Base-by-base conservation (phyloP, 2,329 filamentous ascomycete species). In the Ceratocystis diversiconidia region DNA sequence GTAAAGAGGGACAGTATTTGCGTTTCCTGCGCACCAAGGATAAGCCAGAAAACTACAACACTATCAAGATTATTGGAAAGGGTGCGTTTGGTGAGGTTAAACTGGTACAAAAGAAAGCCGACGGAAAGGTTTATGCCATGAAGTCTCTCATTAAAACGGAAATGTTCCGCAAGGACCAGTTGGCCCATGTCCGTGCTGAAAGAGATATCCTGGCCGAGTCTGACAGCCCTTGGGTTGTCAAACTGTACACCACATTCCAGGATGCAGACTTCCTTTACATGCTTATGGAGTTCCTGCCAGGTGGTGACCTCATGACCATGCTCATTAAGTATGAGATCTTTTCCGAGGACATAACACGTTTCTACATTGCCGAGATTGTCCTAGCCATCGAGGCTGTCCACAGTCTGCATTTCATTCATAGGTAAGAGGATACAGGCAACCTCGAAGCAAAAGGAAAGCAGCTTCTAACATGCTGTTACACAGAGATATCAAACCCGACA, bases 271-370 rank as follows among this genome's bases (percentile, higher is more conserved):
- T 96, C 78, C 80, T 99, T 44, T 99, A 99, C 79, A 94, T 99
- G 87, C 81, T 99, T 68, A 99, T 99, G 94, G 94, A 99, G 77
- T 99, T 97, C 77, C 82, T 99, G 75, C 94, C 94, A 6, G 94
- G 94, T 75, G 94, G 94, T 75, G 94, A 99, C 78, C 77, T 99
- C 75, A 99, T 99, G 94, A 99, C 94, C 2, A 99, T 99, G 94
- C 81, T 99, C 71, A 99, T 99, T 79, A 99, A 97, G 81, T 99
- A 99, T 73, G 94, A 99, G 75, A 96, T 99, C 75, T 99, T 99
- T 76, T 95, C 91, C 0, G 92, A 97, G 75, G 94, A 99, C 71
- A 97, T 99, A 70, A 99, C 94, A 36, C 86, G 94, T 19, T 99
- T 99, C 77, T 99, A 99, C 77, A 99, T 99, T 84, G 94, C 94